Base-by-base conservation (phyloP, 768 basidiomycete genomes). In the Calocybe gangraenosa region DNA sequence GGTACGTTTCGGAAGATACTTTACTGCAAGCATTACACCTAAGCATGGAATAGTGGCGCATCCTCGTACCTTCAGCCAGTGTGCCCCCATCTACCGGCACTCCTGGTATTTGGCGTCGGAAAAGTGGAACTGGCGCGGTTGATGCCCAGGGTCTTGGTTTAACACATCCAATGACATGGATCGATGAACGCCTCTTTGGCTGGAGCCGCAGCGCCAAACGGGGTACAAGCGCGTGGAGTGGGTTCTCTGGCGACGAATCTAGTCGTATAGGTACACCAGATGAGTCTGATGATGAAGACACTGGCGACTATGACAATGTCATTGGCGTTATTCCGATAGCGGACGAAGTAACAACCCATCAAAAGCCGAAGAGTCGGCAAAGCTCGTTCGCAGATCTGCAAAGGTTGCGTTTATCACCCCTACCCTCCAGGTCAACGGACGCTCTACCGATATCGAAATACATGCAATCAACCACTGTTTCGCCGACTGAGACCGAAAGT, bases 101-200 rank as follows among this genome's bases (percentile, higher is more conserved):
- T 5, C 78, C 84, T 10, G 89, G 87, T 7, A 59, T 92, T 38
- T 87, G 88, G 80, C 74, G 83, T 47, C 70, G 91, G 23, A 92
- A 89, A 66, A 87, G 83, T 54, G 79, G 82, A 25, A 83, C 78
- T 33, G 87, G 87, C 19, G 87, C 84, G 25, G 82, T 89, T n/a
- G 88, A 89, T 60, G 86, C 85, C 0, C 88, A 91, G 66, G 88
- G 87, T 35, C 79, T 84, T 41, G 76, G 91, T 21, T 74, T 94
- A 25, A 87, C 82, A 11, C 92, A 96, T 65, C 92, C 92, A 0
- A 92, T 95, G 87, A 83, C 86, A 11, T 95, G 92, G 92, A 76
- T 95, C 13, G 92, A 96, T 62, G 93, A 95, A 65, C 82, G 89
- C 7, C 74, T 96, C 19, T 96, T 95, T 59, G 93, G 92, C 35